A percentile compares a stretch with the other conserved stretches of the same genome.
These are phyloP conservation scores for Wickerhamomyces sp. DNA, from an alignment of 1,139 yeast genomes.

Conservation along the genomic window DNA sequence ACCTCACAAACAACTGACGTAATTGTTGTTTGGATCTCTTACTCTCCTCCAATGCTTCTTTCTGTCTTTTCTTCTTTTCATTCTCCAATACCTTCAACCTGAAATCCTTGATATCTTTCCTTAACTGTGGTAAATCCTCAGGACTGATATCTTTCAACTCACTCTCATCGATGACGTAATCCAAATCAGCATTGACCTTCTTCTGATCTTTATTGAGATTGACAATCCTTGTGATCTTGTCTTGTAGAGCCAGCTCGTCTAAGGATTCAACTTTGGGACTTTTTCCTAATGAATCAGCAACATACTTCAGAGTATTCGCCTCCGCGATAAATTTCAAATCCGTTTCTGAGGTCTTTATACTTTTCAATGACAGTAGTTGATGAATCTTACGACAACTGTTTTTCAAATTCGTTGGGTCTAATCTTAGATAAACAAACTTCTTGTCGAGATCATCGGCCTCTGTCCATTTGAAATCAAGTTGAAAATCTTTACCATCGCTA, in stretches of 20 bases:
- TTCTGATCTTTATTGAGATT: slow-evolving; percentile 3
- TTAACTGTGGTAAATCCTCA: slow-evolving; percentile 50
- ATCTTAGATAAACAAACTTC: slow-evolving; percentile 18
- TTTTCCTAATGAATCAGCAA: slow-evolving; percentile 9
- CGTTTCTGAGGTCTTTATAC: slow-evolving; percentile 3
- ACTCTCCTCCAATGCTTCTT: slow-evolving; percentile 48
- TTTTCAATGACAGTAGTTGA: slow-evolving; percentile 6
- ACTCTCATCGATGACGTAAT: slow-evolving; percentile 52
- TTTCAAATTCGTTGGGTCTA: slow-evolving; percentile 4
- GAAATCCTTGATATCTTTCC: slow-evolving; percentile 55
- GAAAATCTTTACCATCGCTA: slow-evolving; percentile 2
- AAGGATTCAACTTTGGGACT: background rate
- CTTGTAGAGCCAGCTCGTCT: background rate
- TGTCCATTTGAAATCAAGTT: slow-evolving; percentile 15
- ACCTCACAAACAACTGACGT: slow-evolving; percentile 44
- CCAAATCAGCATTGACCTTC: slow-evolving; percentile 10
- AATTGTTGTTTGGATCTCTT: slow-evolving; percentile 46
- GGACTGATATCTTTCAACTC: slow-evolving; percentile 63
- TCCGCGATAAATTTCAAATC: slow-evolving; percentile 27
- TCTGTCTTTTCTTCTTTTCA: slow-evolving; percentile 51
- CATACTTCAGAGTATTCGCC: slow-evolving; percentile 11
- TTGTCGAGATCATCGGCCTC: slow-evolving; percentile 16
- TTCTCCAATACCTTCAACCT: slow-evolving; percentile 54
- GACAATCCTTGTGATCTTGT: slow-evolving; percentile 3
- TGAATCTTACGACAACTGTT: slow-evolving; percentile 5